phyloP scores from a whole-genome alignment of 129 eudicot species.

The Saussurea involucrata region DNA sequence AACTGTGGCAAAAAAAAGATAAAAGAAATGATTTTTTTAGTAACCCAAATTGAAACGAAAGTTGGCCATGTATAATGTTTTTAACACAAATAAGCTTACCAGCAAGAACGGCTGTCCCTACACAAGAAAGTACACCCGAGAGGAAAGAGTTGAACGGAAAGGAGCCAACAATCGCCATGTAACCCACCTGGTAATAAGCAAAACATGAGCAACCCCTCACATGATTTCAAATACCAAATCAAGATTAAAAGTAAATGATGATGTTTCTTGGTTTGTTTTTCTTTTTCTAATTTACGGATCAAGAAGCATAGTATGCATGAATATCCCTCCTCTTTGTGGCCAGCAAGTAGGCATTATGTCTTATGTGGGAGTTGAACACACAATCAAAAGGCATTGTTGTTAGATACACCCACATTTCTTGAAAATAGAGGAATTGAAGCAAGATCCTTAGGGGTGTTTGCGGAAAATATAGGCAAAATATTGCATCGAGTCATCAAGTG shows the following conservation, averaged over 20 bases:
- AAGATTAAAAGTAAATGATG: neutral
- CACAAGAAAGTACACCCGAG: constrained; percentile 89
- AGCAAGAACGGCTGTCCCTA: constrained; percentile 91
- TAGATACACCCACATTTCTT: too few species aligned
- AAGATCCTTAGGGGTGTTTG: too few species aligned
- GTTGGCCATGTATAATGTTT: neutral
- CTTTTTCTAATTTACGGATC: neutral
- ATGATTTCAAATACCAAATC: neutral
- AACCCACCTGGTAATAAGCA: constrained; percentile 53
- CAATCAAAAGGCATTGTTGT: neutral
- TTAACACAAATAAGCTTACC: constrained; percentile 43
- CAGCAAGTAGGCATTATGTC: too few species aligned
- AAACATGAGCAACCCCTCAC: neutral
- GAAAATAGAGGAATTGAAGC: too few species aligned
- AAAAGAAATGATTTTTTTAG: constrained; percentile 7
- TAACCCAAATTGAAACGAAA: neutral
- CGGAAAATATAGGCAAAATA: too few species aligned
- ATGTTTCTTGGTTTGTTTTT: neutral
- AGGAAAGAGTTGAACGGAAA: constrained; percentile 92
- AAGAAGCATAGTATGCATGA: too few species aligned
- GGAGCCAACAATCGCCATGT: constrained; percentile 83
- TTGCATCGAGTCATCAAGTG: too few species aligned
- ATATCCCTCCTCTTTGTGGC: too few species aligned
- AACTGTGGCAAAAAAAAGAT: constrained; percentile 35
- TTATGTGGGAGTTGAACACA: too few species aligned